phyloP scores from a whole-genome alignment of 352 stramenopile genomes.

The Pythium brassicae region DNA sequence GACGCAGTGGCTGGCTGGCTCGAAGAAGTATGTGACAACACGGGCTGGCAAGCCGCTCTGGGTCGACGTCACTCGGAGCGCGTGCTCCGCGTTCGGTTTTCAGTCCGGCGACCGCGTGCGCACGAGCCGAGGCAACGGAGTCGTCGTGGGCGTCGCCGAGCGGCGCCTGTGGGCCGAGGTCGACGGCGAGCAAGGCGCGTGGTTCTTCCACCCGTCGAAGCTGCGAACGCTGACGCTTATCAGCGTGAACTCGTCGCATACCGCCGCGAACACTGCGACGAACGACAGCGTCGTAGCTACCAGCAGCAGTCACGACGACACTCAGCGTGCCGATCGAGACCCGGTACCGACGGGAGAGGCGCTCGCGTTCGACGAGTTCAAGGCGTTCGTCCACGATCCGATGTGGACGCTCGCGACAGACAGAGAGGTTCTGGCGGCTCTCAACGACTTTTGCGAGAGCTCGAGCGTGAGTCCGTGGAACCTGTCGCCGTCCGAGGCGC shows the following conservation, averaged over 20 bases:
- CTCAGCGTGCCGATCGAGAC: not conserved
- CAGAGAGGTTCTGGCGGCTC: conserved; percentile 27
- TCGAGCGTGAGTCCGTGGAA: conserved; percentile 62
- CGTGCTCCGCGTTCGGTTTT: conserved; percentile 43
- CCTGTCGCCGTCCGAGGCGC: conserved; percentile 30
- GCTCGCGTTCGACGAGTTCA: conserved; percentile 20
- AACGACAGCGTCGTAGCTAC: not conserved
- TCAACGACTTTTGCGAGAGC: conserved; percentile 56
- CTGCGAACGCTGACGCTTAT: conserved; percentile 35
- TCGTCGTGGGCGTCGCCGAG: conserved; percentile 56
- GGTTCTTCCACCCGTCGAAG: conserved; percentile 77
- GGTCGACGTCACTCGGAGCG: conserved; percentile 51
- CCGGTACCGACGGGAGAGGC: not conserved
- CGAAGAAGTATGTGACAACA: conserved; percentile 53
- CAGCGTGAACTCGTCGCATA: not conserved
- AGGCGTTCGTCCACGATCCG: conserved; percentile 22
- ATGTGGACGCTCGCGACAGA: conserved; percentile 41
- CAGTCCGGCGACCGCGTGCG: conserved; percentile 54
- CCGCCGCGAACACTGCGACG: too few relatives aligned
- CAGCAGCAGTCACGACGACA: too few relatives aligned
- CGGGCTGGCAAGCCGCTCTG: conserved; percentile 54
- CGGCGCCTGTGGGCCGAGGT: conserved; percentile 76
- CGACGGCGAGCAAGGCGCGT: conserved; percentile 67
- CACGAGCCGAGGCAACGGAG: conserved; percentile 67
- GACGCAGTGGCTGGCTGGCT: conserved; percentile 41